Evolutionary conservation across 441 rosid species (phyloP).

Genomic region (Biscutella laevigata): DNA sequence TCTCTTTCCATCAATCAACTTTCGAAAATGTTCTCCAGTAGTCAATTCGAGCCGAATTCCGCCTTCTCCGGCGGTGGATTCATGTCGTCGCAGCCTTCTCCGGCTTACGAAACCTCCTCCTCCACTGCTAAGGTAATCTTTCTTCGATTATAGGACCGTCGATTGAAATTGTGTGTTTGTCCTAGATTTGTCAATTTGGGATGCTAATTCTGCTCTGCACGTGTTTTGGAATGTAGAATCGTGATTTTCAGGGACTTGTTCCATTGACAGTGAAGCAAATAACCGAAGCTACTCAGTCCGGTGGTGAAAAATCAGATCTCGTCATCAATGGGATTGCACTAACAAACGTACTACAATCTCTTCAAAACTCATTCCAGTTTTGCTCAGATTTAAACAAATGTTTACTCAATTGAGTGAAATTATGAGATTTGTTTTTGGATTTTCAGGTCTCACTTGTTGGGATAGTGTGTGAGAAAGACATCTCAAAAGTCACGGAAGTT

Average conservation of each 20-base stretch:
- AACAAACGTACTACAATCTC: conserved; percentile 28
- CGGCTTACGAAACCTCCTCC: conserved; percentile 36
- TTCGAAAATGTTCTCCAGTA: conserved; percentile 24
- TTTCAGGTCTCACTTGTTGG: conserved; percentile 73
- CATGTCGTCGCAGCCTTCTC: conserved; percentile 64
- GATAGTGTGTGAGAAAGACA: conserved; percentile 49
- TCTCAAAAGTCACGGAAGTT: conserved; percentile 51
- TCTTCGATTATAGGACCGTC: no score
- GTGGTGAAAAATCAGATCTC: conserved; percentile 69
- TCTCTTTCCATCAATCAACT: neutral
- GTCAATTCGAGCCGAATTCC: conserved; percentile 38
- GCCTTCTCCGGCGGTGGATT: conserved; percentile 58
- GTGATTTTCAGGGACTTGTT: conserved; percentile 56
- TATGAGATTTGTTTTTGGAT: neutral
- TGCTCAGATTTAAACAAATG: neutral
- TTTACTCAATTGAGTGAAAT: neutral
- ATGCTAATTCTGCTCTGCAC: neutral
- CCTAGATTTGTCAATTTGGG: neutral
- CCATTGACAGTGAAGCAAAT: conserved; percentile 85
- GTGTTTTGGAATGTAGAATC: conserved; percentile 29
- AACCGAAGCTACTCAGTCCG: conserved; percentile 59
- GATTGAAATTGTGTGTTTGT: no score
- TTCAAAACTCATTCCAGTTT: neutral
- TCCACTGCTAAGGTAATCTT: conserved; percentile 49
- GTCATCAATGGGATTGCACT: conserved; percentile 54